A percentile compares a stretch with the other conserved stretches of the same genome.
Conservation (phyloP, 768 basidiomycete genomes). For the Phylloporus arenicola region DNA sequence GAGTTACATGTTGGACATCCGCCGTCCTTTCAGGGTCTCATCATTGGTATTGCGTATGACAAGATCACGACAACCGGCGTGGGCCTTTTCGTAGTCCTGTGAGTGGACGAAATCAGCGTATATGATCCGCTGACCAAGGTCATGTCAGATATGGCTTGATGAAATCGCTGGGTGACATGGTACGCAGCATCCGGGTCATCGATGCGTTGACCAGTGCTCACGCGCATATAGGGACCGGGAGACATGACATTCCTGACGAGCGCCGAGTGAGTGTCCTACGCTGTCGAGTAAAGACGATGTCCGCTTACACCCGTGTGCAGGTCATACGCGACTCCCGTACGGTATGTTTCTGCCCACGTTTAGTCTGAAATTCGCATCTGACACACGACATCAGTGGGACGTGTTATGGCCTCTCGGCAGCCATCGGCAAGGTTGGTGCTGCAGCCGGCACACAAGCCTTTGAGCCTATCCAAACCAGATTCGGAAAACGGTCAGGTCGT, state of each 20-base stretch:
- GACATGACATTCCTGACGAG: slow-evolving; percentile 64
- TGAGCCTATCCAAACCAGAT: slow-evolving; percentile 58
- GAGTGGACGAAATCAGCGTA: slow-evolving; percentile 16
- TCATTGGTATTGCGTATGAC: slow-evolving; percentile 56
- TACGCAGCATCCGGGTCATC: slow-evolving; percentile 17
- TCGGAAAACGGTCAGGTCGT: slow-evolving; percentile 48
- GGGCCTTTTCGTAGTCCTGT: slow-evolving; percentile 66
- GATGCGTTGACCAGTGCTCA: slow-evolving; percentile 1
- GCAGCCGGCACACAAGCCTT: slow-evolving; percentile 67
- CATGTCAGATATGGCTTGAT: slow-evolving; percentile 57
- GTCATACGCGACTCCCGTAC: slow-evolving; percentile 58
- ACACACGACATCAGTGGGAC: slow-evolving; percentile 42
- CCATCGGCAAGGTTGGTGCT: slow-evolving; percentile 65
- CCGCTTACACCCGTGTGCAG: slow-evolving; percentile 25
- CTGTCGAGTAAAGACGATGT: not conserved
- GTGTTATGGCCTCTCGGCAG: slow-evolving; percentile 64
- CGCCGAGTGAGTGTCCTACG: slow-evolving; percentile 45
- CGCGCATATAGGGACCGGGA: slow-evolving; percentile 44
- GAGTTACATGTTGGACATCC: not conserved
- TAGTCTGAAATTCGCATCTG: not conserved
- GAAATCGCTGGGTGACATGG: slow-evolving; percentile 66
- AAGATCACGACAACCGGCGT: slow-evolving; percentile 51
- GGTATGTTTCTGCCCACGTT: slow-evolving; percentile 30
- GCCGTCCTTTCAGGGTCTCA: slow-evolving; percentile 34
- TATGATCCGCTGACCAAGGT: not conserved